phyloP scores from a whole-genome alignment of 2,329 filamentous ascomycete species.

The Cladophialophora carrionii region DNA sequence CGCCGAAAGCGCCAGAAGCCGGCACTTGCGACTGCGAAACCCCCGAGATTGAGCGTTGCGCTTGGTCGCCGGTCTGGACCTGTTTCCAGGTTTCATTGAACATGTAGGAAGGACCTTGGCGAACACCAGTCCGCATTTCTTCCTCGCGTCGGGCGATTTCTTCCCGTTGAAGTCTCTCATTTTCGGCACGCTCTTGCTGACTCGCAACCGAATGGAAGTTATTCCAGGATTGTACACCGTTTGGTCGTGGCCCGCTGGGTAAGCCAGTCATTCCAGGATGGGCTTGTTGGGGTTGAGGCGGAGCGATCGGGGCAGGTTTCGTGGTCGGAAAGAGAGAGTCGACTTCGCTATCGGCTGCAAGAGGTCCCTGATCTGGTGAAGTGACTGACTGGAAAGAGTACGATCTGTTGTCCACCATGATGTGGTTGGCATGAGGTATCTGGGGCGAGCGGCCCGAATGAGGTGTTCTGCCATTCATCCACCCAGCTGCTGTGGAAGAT shows the following conservation, averaged over 20 bases:
- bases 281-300: constrained; percentile 45
- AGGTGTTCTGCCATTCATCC: constrained; percentile 39
- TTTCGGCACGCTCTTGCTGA: constrained; percentile 49
- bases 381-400: constrained; percentile 39
- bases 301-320: constrained; percentile 53
- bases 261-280: constrained; percentile 34
- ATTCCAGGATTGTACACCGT: constrained; percentile 47
- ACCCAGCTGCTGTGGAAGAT: constrained; percentile 45
- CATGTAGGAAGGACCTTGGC: constrained; percentile 43
- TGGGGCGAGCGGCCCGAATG: constrained; percentile 37
- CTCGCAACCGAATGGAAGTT: constrained; percentile 49
- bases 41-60: constrained; percentile 46
- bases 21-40: constrained; percentile 45
- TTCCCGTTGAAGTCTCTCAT: constrained; percentile 48
- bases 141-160: constrained; percentile 47
- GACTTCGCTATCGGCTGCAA: constrained; percentile 41
- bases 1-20: constrained; percentile 45
- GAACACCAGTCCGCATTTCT: constrained; percentile 42
- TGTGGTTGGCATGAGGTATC: constrained; percentile 33
- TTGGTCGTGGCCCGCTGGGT: constrained; percentile 40
- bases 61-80: constrained; percentile 48
- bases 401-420: constrained; percentile 43
- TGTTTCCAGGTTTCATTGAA: constrained; percentile 55
- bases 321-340: constrained; percentile 48
- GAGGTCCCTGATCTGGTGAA: constrained; percentile 46